Conservation (phyloP, 1,284 basidiomycete species). For the Cryptococcus hybrid region DNA sequence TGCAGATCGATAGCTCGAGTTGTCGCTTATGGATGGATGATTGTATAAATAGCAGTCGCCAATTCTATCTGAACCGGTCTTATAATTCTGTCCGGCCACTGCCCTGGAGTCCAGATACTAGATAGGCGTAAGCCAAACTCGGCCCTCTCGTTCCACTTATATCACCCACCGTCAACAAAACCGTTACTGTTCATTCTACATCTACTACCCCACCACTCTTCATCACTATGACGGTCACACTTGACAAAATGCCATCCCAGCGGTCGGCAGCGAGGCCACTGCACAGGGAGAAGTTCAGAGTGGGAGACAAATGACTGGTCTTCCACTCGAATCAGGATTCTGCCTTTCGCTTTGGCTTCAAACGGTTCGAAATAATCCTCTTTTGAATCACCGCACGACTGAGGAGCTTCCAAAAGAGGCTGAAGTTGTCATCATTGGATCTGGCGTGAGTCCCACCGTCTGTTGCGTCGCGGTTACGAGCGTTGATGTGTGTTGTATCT, state of each 20-base stretch:
- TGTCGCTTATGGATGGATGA: no score
- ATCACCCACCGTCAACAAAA: no score
- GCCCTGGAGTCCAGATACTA: no score
- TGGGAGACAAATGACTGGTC: background rate
- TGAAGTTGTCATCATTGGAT: slow-evolving; percentile 24
- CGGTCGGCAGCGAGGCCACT: slow-evolving; percentile 1
- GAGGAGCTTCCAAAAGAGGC: slow-evolving; percentile 13
- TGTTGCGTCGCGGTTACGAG: background rate
- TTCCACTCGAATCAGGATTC: slow-evolving; percentile 9
- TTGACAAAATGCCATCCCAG: background rate
- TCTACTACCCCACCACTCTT: background rate
- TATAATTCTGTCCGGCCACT: no score
- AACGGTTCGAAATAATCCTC: slow-evolving; percentile 12
- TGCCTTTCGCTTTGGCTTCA: slow-evolving; percentile 14
- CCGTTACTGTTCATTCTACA: no score
- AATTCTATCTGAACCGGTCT: no score
- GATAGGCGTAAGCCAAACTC: no score
- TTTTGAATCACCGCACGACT: slow-evolving; percentile 16
- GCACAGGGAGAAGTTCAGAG: background rate
- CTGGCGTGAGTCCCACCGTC: slow-evolving; percentile 1
- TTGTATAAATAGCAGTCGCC: no score
- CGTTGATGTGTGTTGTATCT: background rate
- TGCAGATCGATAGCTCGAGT: no score
- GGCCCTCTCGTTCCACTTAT: no score
- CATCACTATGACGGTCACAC: background rate